These are phyloP conservation scores for Pestalotiopsis sp. DNA, from an alignment of 2,329 filamentous ascomycete species.

Conservation along the genomic window DNA sequence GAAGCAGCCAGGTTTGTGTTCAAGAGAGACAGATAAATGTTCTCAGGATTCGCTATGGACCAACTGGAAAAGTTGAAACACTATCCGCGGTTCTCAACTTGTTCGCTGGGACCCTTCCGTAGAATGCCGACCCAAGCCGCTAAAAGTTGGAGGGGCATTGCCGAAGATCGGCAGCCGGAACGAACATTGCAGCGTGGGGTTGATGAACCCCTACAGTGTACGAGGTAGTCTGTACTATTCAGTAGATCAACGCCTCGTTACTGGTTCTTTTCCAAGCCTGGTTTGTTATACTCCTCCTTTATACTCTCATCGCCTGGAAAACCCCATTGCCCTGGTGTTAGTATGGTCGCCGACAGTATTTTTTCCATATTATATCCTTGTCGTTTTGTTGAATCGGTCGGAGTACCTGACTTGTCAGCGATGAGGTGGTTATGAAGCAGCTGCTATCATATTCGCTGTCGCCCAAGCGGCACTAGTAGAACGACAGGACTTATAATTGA, in stretches of 20 bases:
- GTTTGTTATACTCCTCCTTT: not conserved
- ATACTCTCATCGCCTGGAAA: too few relatives aligned
- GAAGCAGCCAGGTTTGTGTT: not conserved
- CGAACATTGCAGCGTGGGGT: not conserved
- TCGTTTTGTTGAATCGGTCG: too few relatives aligned
- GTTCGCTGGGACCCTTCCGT: not conserved
- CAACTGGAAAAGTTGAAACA: not conserved
- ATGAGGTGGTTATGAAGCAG: too few relatives aligned
- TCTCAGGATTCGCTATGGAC: not conserved
- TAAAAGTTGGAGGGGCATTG: constrained; percentile 6
- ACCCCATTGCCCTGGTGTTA: not conserved
- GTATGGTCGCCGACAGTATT: not conserved
- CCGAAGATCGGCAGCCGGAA: constrained; percentile 5
- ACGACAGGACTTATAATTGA: not conserved
- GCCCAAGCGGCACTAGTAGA: not conserved
- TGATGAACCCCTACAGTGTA: not conserved
- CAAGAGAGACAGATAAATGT: not conserved
- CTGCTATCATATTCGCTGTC: too few relatives aligned
- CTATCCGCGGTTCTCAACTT: not conserved
- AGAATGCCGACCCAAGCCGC: constrained; percentile 9
- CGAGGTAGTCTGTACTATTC: not conserved
- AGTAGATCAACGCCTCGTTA: not conserved
- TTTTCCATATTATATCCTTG: too few relatives aligned
- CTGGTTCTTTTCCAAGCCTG: not conserved
- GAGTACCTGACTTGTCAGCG: too few relatives aligned